Base-by-base conservation (phyloP, 2,329 filamentous ascomycete genomes). In the Phialophora chinensis region DNA sequence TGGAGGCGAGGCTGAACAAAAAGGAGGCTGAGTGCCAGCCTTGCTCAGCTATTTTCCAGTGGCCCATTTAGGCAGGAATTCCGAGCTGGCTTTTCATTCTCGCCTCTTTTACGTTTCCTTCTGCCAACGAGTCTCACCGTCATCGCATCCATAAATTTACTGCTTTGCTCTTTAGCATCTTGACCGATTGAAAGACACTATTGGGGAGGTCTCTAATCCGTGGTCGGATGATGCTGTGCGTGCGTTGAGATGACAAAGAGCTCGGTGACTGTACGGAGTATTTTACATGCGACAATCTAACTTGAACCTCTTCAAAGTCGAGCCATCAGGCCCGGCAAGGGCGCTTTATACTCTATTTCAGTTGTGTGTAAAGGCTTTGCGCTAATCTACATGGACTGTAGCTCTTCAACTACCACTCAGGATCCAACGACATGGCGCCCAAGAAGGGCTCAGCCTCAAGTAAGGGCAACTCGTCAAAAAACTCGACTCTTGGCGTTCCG, bases 401-500 rank as follows among this genome's bases (percentile, higher is more conserved):
- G 33, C 38, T n/a, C 38, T 52, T 52, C 23, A 14, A 7, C 10
- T 27, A 14, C 47, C 49, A 20, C 25, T 11, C 29, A 47, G 2
- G 17, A 25, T 25, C 17, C 17, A 14, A 33, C 6, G 10, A 33
- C 61, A 72, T 72, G 71, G 69, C 69, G 11, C 69, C 71, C 4
- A 72, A 72, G 58, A 73, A 73, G 53, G 68, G 66, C 54, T 53
- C 66, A 17, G 62, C 49, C 14, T 47, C 69, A 11, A 55, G 60
- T 27, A 68, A 68, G 35, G 58, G 63, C 38, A 65, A 60, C 8
- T 27, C 58, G n/a, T 58, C 62, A 29, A 74, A 66, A 64, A 72
- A 65, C 63, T 50, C 66, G 14, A 50, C 49, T 57, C 64, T 59
- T 44, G 33, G 54, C 11, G 63, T 64, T 42, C 66, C 67, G 25